These are phyloP conservation scores for Acacia acuminata DNA, from an alignment of 306 rosid species.

Conservation along the genomic window DNA sequence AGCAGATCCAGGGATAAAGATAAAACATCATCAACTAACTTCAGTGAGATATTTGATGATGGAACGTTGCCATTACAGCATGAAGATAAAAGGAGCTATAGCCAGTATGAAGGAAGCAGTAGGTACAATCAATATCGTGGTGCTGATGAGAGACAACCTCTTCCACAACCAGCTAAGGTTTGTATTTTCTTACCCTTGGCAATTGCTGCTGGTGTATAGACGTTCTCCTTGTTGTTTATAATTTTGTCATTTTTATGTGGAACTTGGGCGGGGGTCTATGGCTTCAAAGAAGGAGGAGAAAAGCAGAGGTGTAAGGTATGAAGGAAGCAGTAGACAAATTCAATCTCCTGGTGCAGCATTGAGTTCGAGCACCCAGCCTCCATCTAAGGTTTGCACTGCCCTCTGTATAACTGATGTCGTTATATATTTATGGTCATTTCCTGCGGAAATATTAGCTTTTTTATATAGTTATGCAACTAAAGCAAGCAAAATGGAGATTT, in stretches of 20 bases:
- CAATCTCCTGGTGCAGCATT: background rate
- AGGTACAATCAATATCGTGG: constrained; percentile 23
- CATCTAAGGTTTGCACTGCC: background rate
- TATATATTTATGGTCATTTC: background rate
- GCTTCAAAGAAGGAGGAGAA: background rate
- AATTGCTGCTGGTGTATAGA: background rate
- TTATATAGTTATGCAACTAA: constrained; percentile 11
- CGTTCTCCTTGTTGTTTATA: background rate
- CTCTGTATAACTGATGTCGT: background rate
- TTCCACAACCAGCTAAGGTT: constrained; percentile 62
- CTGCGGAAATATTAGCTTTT: background rate
- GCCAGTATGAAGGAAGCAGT: constrained; percentile 40
- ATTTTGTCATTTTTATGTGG: background rate
- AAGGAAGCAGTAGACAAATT: background rate
- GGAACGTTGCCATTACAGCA: constrained; percentile 26
- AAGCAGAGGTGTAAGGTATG: background rate
- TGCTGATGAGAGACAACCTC: constrained; percentile 35
- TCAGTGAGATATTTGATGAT: constrained; percentile 26
- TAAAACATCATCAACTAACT: constrained; percentile 21
- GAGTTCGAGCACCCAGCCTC: background rate
- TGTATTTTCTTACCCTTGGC: background rate
- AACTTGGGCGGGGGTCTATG: background rate
- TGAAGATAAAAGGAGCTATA: constrained; percentile 32
- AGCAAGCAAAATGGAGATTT: background rate
- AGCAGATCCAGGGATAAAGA: constrained; percentile 31